Conservation (phyloP, 106 monocot genomes). For the Dendrobium nobile region DNA sequence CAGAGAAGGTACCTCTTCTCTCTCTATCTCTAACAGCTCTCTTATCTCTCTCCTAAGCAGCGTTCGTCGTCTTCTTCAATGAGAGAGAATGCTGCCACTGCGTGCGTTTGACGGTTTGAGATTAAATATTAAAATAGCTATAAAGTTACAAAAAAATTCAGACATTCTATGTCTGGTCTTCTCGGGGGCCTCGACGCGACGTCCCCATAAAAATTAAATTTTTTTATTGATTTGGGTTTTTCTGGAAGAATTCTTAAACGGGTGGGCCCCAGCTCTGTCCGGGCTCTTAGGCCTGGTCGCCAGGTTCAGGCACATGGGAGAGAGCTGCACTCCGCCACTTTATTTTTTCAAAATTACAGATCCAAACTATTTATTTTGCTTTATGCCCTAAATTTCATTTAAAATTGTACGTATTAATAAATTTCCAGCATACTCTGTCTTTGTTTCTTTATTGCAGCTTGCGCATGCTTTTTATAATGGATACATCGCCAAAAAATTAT, state of each 20-base stretch:
- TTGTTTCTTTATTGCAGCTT: no score
- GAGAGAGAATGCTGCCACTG: background rate
- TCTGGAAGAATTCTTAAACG: background rate
- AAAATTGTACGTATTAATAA: no score
- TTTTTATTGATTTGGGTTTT: background rate
- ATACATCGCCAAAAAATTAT: no score
- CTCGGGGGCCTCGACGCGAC: background rate
- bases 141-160: background rate
- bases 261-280: background rate
- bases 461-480: no score
- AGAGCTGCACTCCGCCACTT: no score
- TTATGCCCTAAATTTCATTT: no score
- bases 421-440: no score
- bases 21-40: background rate
- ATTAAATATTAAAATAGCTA: no score
- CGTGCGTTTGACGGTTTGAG: no score
- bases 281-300: background rate
- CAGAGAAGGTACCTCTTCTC: background rate
- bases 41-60: background rate
- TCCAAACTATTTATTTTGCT: no score
- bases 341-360: no score
- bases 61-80: background rate
- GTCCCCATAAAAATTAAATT: background rate
- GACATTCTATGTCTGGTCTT: background rate
- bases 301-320: no score